phyloP scores from a whole-genome alignment of 139 green algal species.

The Chlorokybus atmophyticus region DNA sequence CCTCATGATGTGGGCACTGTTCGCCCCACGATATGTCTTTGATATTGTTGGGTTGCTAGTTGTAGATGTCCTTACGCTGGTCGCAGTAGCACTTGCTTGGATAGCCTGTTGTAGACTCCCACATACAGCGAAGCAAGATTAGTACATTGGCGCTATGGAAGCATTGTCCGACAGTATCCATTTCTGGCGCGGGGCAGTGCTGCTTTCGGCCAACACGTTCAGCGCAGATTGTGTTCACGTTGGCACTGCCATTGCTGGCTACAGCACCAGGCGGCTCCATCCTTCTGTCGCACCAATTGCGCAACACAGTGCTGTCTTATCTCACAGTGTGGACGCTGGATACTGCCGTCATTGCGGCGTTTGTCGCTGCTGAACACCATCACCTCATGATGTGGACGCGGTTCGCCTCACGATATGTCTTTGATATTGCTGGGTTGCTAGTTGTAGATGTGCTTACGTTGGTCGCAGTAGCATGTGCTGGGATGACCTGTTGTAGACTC shows the following conservation, averaged over 20 bases:
- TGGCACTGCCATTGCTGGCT: constrained; percentile 4
- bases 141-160: too few relatives aligned
- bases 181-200: constrained; percentile 23
- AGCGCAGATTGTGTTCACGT: constrained; percentile 2
- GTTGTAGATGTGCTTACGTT: constrained; percentile 13
- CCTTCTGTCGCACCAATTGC: too few relatives aligned
- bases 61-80: constrained; percentile 9
- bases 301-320: too few relatives aligned
- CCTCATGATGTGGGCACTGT: constrained; percentile 77
- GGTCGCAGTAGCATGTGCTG: too few relatives aligned
- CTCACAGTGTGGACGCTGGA: neutral
- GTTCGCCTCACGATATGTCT: constrained; percentile 77
- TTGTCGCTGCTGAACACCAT: constrained; percentile 42
- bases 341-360: constrained; percentile 29
- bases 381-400: constrained; percentile 81
- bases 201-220: constrained; percentile 70
- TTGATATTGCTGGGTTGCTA: constrained; percentile 43
- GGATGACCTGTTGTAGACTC: too few relatives aligned
- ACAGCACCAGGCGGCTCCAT: too few relatives aligned
- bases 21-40: constrained; percentile 80
- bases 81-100: too few relatives aligned
- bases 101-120: too few relatives aligned
- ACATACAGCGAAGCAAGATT: too few relatives aligned
- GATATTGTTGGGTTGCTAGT: constrained; percentile 36
- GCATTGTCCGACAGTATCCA: too few relatives aligned